Percentiles rank a stretch among this genome's conserved stretches.
Conservation (phyloP, 2,329 filamentous ascomycete genomes). For the Fusarium lateritium region DNA sequence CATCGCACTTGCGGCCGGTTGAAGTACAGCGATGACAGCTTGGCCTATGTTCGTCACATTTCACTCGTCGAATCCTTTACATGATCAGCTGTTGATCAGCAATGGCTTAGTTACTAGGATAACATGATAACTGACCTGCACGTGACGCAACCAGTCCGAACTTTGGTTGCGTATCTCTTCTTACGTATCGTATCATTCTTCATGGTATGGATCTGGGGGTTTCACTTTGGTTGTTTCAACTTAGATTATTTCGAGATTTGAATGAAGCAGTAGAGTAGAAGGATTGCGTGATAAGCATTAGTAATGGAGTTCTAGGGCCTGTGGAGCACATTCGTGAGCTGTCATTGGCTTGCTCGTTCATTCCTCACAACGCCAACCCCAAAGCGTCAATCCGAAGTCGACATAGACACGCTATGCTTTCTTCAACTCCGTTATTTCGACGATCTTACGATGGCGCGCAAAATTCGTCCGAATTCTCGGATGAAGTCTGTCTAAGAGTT, state of each 20-base stretch:
- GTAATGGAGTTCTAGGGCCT: not conserved
- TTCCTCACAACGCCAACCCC: not conserved
- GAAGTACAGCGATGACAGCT: not conserved
- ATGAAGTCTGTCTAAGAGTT: no score
- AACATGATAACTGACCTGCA: not conserved
- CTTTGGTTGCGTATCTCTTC: not conserved
- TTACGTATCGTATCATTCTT: accelerated
- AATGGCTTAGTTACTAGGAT: not conserved
- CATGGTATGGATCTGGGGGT: not conserved
- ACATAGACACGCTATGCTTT: not conserved
- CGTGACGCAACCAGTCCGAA: not conserved
- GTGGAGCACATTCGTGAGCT: accelerated
- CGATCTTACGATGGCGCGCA: not conserved
- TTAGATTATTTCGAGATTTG: not conserved
- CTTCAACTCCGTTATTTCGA: accelerated
- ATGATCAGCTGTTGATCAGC: not conserved
- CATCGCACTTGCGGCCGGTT: not conserved
- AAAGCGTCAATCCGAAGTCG: not conserved
- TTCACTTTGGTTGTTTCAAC: not conserved
- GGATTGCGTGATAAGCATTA: not conserved
- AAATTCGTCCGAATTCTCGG: not conserved
- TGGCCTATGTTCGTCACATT: slow-evolving; percentile 1
- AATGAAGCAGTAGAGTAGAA: not conserved
- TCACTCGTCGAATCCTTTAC: not conserved
- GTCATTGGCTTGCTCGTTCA: not conserved